These are phyloP conservation scores for Paspalum notatum DNA, from an alignment of 176 grass and related monocot genomes.

Conservation along the genomic window DNA sequence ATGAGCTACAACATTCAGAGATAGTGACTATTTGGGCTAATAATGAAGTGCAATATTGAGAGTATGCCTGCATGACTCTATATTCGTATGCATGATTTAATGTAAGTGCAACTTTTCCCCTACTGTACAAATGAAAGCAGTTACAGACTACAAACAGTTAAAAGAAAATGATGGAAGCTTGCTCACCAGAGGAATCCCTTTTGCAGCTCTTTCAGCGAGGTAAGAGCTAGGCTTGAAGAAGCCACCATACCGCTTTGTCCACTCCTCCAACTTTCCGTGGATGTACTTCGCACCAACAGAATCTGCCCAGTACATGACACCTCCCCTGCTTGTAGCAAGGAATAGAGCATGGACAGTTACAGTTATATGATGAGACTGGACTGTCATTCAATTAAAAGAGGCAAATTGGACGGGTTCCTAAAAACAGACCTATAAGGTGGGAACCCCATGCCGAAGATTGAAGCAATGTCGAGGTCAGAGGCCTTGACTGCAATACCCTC, in stretches of 20 bases:
- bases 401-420: not conserved
- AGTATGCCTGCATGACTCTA: not conserved
- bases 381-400: not conserved
- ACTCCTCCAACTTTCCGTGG: slow-evolving; percentile 68
- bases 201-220: slow-evolving; percentile 74
- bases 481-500: slow-evolving; percentile 86
- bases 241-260: slow-evolving; percentile 70
- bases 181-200: slow-evolving; percentile 81
- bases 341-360: not conserved
- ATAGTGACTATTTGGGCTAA: not conserved
- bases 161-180: not conserved
- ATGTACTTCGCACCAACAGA: slow-evolving; percentile 79
- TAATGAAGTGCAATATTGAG: not conserved
- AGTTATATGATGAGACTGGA: slow-evolving; percentile 15
- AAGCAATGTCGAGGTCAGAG: slow-evolving; percentile 91
- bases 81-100: not conserved
- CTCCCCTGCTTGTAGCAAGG: slow-evolving; percentile 59
- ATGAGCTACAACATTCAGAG: not conserved
- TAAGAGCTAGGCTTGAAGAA: slow-evolving; percentile 90
- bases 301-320: slow-evolving; percentile 89
- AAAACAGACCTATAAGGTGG: slow-evolving; percentile 75
- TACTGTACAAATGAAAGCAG: not conserved
- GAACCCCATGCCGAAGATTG: slow-evolving; percentile 91
- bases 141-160: not conserved
- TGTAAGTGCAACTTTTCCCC: not conserved